Conservation (phyloP, 345 rosid species). For the Mercurialis annua region DNA sequence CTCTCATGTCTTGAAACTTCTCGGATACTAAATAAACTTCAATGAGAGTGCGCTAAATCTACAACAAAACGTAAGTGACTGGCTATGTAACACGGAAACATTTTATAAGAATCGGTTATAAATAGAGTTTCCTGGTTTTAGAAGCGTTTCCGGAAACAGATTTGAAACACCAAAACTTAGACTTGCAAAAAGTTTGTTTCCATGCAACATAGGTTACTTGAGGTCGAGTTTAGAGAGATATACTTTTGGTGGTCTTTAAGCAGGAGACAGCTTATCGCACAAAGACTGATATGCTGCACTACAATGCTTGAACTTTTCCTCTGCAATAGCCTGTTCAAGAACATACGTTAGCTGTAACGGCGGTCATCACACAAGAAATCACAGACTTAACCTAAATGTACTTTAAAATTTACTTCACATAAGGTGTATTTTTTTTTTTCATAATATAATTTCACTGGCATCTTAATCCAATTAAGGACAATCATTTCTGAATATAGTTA, state of each 20-base stretch:
- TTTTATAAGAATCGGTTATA: too few species aligned
- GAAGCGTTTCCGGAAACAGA: too few species aligned
- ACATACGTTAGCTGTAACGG: not conserved
- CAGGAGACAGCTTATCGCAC: constrained; percentile 58
- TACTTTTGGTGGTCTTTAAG: constrained; percentile 21
- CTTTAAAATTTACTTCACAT: not conserved
- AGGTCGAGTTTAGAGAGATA: not conserved
- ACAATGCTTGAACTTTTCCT: constrained; percentile 86
- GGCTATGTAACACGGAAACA: too few species aligned
- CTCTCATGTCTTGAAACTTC: constrained; percentile 8
- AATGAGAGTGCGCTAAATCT: not conserved
- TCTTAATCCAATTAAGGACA: not conserved
- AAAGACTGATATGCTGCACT: constrained; percentile 70
- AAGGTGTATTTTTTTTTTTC: not conserved
- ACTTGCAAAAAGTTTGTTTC: too few species aligned
- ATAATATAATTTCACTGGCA: not conserved
- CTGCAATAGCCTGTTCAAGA: constrained; percentile 53
- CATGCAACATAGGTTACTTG: not conserved
- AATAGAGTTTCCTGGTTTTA: too few species aligned
- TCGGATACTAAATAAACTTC: not conserved
- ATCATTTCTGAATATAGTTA: not conserved
- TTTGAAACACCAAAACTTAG: too few species aligned
- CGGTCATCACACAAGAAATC: not conserved
- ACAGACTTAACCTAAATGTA: not conserved
- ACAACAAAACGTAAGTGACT: not conserved